Evolutionary conservation across 1,284 basidiomycete genomes (phyloP).

Genomic region (Apiotrichum sp.): DNA sequence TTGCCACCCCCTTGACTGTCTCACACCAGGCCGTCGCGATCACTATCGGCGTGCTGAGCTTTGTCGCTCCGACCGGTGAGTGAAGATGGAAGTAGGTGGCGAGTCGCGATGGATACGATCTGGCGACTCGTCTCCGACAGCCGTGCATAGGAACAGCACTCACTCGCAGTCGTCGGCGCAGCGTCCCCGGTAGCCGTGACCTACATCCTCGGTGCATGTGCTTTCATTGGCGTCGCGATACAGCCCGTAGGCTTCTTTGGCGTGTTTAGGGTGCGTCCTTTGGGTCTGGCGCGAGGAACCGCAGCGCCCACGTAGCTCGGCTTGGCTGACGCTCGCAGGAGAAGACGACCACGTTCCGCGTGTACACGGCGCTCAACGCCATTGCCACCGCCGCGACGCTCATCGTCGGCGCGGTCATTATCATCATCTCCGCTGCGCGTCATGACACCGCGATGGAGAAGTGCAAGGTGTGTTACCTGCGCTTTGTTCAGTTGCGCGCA

Average conservation of each 20-base stretch:
- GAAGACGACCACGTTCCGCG: constrained; percentile 64
- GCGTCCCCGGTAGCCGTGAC: constrained; percentile 66
- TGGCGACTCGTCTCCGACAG: too few species aligned
- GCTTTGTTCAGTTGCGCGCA: too few species aligned
- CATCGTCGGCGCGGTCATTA: constrained; percentile 69
- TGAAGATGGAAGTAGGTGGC: neutral
- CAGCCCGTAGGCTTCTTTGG: constrained; percentile 78
- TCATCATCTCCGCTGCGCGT: constrained; percentile 65
- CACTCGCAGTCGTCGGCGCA: constrained; percentile 69
- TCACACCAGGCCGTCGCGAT: constrained; percentile 52
- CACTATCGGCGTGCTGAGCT: constrained; percentile 65
- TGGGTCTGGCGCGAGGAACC: too few species aligned
- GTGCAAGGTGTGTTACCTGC: constrained; percentile 52
- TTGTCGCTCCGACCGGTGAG: constrained; percentile 60
- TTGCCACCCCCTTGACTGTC: neutral
- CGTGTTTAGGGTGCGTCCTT: constrained; percentile 58
- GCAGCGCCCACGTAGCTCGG: too few species aligned
- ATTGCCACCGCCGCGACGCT: constrained; percentile 59
- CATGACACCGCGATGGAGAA: constrained; percentile 63
- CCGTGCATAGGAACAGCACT: neutral
- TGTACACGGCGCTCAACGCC: constrained; percentile 66
- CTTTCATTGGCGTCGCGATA: constrained; percentile 62
- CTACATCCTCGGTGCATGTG: constrained; percentile 66
- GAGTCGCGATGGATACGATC: too few species aligned
- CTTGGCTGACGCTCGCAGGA: constrained; percentile 53